A percentile compares a stretch with the other conserved stretches of the same genome.
Conservation (phyloP, 2,329 filamentous ascomycete genomes). For the Aureobasidium leucospermi region DNA sequence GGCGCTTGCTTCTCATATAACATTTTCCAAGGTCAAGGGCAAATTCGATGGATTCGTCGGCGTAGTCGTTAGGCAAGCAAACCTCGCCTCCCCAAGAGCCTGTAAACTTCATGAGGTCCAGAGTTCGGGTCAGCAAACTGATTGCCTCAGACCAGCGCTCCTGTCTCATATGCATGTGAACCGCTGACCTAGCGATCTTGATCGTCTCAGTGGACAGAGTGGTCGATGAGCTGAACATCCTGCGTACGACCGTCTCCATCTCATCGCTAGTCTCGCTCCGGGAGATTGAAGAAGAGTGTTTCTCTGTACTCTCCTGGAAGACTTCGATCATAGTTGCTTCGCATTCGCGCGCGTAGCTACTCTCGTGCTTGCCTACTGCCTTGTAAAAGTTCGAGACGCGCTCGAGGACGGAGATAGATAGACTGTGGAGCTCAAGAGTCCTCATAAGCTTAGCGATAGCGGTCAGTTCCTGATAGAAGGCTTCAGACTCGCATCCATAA, state of each 20-base stretch:
- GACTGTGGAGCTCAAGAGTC: background rate
- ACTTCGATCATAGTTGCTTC: constrained; percentile 38
- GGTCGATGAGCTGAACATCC: background rate
- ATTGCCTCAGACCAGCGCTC: constrained; percentile 42
- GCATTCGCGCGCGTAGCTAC: background rate
- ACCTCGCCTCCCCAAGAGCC: constrained; percentile 32
- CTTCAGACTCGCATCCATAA: constrained; percentile 22
- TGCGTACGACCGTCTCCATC: constrained; percentile 23
- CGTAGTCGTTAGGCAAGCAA: constrained; percentile 34
- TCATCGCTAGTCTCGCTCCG: constrained; percentile 25
- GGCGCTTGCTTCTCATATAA: constrained; percentile 29
- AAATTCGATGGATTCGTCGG: constrained; percentile 40
- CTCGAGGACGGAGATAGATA: constrained; percentile 23
- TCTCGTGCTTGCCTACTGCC: constrained; percentile 29
- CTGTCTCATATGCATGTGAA: constrained; percentile 38
- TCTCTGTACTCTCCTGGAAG: constrained; percentile 35
- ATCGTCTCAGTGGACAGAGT: constrained; percentile 19
- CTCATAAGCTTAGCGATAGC: constrained; percentile 2
- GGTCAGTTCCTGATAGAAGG: constrained; percentile 7
- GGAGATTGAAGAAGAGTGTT: background rate
- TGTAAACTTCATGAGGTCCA: constrained; percentile 40
- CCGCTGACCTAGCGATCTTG: constrained; percentile 33
- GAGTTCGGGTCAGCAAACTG: constrained; percentile 37
- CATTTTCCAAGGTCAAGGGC: constrained; percentile 41
- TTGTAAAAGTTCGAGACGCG: constrained; percentile 37